Evolutionary conservation across 148 eudicot genomes (phyloP), one percentile per base, ranked within the genome.

Genomic region (Vaccinium myrtillus): DNA sequence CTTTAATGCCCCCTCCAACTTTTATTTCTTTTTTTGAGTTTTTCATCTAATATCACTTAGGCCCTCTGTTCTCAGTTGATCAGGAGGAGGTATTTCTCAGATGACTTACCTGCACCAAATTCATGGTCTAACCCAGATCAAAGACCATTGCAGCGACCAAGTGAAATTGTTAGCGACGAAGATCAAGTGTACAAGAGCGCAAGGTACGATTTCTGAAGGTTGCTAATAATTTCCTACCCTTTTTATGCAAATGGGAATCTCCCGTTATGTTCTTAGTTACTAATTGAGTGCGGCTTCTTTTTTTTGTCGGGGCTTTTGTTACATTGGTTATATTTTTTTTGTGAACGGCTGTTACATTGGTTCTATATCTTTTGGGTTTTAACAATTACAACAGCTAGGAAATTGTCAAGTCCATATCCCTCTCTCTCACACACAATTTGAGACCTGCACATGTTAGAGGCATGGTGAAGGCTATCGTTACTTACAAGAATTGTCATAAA

Each of bases 61-160:
- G 27, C 43, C 43, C 76, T 16, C 78, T 78, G 51, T 77, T 84
- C 81, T 82, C 93, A 96, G 99, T 90, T 96, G 88, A 93, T 96
- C 88, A 94, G 97, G 88, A 90, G 97, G 89, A 93, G 99, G 88
- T 96, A 96, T 87, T 94, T 93, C 84, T 88, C 98, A 39, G 97
- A 94, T 86, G 93, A 93, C 48, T 84, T 93, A 79, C 91, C 94
- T 75, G 83, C 94, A 63, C 83, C 98, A 80, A 91, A 86, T 80
- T 90, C 94, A 56, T 96, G 98, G 99, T 88, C 95, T 56, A 77
- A 89, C 83, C 89, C 92, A 21, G 86, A 86, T 70, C 90, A 86
- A 78, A 87, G 91, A 84, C 79, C 94, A 70, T 82, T 89, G 77
- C 75, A 86, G 79, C 90, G 84, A 43, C 88, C 94, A 3, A 83